These are phyloP conservation scores for Vitis hybrid DNA, from an alignment of 177 flowering plant species.

Conservation along the genomic window DNA sequence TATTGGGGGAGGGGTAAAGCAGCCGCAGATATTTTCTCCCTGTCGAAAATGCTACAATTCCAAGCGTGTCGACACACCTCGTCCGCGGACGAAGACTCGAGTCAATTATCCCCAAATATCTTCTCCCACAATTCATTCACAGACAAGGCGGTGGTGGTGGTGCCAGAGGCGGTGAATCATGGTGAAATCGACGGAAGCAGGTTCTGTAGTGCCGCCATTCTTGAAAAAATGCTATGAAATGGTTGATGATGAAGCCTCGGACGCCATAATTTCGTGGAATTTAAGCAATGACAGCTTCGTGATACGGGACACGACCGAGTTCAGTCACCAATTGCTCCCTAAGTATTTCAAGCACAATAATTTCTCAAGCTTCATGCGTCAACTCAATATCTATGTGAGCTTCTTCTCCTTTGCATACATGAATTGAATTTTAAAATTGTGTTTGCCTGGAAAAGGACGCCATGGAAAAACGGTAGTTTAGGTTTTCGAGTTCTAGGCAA, in stretches of 20 bases:
- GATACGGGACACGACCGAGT: conserved; percentile 42
- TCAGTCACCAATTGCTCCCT: conserved; percentile 43
- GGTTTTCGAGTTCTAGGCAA: too few relatives aligned
- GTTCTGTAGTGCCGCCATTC: conserved; percentile 40
- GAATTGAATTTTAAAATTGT: not conserved
- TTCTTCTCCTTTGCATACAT: not conserved
- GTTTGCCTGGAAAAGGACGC: not conserved
- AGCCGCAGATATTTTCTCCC: too few relatives aligned
- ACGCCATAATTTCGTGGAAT: conserved; percentile 49
- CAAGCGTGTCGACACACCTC: too few relatives aligned
- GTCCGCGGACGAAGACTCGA: too few relatives aligned
- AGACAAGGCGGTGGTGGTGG: too few relatives aligned
- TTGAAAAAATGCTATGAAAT: conserved; percentile 57
- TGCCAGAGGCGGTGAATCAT: conserved; percentile 2
- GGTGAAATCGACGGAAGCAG: conserved; percentile 40
- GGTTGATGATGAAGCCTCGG: conserved; percentile 52
- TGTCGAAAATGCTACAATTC: too few relatives aligned
- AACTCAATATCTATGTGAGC: conserved; percentile 59
- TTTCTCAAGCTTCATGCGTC: conserved; percentile 55
- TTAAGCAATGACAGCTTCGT: conserved; percentile 34
- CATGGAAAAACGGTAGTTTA: too few relatives aligned
- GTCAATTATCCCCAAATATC: too few relatives aligned
- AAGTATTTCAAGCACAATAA: conserved; percentile 61
- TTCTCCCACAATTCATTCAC: too few relatives aligned
- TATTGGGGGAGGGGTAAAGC: too few relatives aligned